Percentiles rank a stretch among this genome's conserved stretches.
Evolutionary conservation across 2,329 filamentous ascomycete genomes (phyloP).

Genomic region (Colletotrichum cuscutae): DNA sequence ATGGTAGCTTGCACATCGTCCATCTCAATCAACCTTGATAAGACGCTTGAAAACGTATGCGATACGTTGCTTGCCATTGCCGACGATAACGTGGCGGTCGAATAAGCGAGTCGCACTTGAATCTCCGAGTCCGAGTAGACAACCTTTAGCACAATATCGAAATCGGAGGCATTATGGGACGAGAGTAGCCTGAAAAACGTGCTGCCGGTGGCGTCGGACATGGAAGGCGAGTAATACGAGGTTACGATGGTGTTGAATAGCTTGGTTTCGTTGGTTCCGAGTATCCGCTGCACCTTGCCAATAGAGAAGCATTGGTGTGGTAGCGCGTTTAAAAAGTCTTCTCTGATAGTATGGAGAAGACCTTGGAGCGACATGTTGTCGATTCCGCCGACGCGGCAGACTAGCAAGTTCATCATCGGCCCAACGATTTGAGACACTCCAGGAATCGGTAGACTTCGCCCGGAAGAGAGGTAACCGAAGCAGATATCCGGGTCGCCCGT

Average conservation of each 20-base stretch:
- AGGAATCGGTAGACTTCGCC: conserved; percentile 5
- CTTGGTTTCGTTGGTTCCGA: conserved; percentile 2
- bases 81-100: neutral
- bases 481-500: conserved; percentile 8
- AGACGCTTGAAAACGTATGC: conserved; percentile 15
- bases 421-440: conserved; percentile 23
- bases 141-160: conserved; percentile 20
- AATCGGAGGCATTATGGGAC: conserved; percentile 17
- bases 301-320: conserved; percentile 30
- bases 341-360: neutral
- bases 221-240: conserved; percentile 1
- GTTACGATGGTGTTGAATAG: conserved; percentile 36
- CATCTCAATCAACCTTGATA: neutral
- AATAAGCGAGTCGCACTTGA: conserved; percentile 1
- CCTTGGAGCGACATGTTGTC: neutral
- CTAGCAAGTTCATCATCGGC: conserved; percentile 23
- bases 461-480: conserved; percentile 29
- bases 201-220: neutral
- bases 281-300: conserved; percentile 23
- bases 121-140: conserved; percentile 14
- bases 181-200: conserved; percentile 7
- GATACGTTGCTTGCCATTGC: conserved; percentile 10
- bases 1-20: neutral
- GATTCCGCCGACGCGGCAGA: conserved; percentile 4
- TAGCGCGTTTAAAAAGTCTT: conserved; percentile 25